phyloP scores from a whole-genome alignment of 1,284 basidiomycete species.

The Anthracocystis walkeri region DNA sequence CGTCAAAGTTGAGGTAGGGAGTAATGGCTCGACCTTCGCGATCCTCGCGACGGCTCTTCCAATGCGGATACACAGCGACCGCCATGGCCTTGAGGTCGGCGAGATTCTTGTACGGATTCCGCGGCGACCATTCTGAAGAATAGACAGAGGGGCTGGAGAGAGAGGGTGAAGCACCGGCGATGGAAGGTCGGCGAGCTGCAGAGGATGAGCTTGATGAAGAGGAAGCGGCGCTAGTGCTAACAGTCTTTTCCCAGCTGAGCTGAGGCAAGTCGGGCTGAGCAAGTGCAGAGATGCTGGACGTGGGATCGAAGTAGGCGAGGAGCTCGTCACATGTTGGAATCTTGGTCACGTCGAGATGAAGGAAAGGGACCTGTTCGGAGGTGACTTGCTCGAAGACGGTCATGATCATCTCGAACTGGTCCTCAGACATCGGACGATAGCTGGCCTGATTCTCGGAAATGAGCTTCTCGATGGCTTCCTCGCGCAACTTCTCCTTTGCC shows the following conservation, averaged over 20 bases:
- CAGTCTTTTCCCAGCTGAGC: constrained; percentile 50
- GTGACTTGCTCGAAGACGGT: constrained; percentile 91
- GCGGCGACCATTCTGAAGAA: constrained; percentile 50
- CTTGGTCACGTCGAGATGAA: constrained; percentile 76
- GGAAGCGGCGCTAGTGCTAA: constrained; percentile 20
- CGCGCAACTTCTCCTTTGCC: constrained; percentile 71
- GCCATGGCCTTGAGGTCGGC: constrained; percentile 60
- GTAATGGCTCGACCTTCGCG: constrained; percentile 60
- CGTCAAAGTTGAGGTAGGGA: constrained; percentile 75
- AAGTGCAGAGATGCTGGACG: constrained; percentile 47
- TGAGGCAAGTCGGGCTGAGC: constrained; percentile 63
- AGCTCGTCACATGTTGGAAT: constrained; percentile 61
- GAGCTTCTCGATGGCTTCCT: constrained; percentile 72
- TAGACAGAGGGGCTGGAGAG: constrained; percentile 2
- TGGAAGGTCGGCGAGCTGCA: constrained; percentile 22
- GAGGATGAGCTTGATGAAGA: constrained; percentile 5
- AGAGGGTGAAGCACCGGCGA: constrained; percentile 9
- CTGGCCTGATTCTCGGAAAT: constrained; percentile 73
- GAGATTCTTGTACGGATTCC: constrained; percentile 65
- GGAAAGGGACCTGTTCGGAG: constrained; percentile 86
- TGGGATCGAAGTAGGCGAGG: constrained; percentile 58
- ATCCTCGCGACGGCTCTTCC: constrained; percentile 66
- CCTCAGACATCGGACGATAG: constrained; percentile 74
- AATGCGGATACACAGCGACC: constrained; percentile 61
- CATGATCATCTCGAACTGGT: constrained; percentile 95